These are phyloP conservation scores for Ceratobasidium sp. DNA, from an alignment of 1,284 basidiomycete species.

Conservation along the genomic window DNA sequence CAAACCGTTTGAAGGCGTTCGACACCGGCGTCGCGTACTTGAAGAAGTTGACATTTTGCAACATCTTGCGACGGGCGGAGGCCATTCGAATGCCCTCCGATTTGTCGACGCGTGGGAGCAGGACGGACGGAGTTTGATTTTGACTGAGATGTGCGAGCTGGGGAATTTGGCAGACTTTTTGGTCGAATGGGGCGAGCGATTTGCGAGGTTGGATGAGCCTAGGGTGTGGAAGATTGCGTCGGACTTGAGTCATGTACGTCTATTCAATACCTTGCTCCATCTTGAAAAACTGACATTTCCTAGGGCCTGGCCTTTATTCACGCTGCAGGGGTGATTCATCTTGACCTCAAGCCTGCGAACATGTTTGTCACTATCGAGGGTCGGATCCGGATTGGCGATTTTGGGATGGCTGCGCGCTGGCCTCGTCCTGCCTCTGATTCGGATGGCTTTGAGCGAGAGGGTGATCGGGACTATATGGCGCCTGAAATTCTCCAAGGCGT, in stretches of 20 bases:
- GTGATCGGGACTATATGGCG: slow-evolving; percentile 98
- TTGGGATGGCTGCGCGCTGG: slow-evolving; percentile 95
- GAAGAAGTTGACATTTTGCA: slow-evolving; percentile 96
- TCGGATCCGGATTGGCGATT: slow-evolving; percentile 97
- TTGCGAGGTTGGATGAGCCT: slow-evolving; percentile 89
- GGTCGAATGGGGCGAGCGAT: slow-evolving; percentile 88
- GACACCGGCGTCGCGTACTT: slow-evolving; percentile 90
- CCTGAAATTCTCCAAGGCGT: slow-evolving; percentile 93
- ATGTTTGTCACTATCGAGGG: slow-evolving; percentile 92
- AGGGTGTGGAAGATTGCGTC: slow-evolving; percentile 97
- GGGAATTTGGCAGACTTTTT: slow-evolving; percentile 94
- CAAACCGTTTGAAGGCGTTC: slow-evolving; percentile 90
- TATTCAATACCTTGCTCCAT: slow-evolving; percentile 53
- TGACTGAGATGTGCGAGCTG: slow-evolving; percentile 93
- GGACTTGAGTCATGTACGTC: slow-evolving; percentile 85
- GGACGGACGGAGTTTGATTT: slow-evolving; percentile 88
- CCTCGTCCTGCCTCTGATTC: slow-evolving; percentile 64
- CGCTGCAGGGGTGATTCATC: slow-evolving; percentile 87
- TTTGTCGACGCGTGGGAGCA: slow-evolving; percentile 99
- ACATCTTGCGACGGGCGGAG: slow-evolving; percentile 67
- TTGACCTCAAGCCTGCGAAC: slow-evolving; percentile 98
- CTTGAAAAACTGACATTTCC: slow-evolving; percentile 12
- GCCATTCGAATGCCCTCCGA: slow-evolving; percentile 84
- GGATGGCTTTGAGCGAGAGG: slow-evolving; percentile 89
- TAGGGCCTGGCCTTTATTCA: slow-evolving; percentile 94